Evolutionary conservation across 352 stramenopile species (phyloP), one percentile per base, ranked within the genome.

Genomic region (Phytophthora sp.): DNA sequence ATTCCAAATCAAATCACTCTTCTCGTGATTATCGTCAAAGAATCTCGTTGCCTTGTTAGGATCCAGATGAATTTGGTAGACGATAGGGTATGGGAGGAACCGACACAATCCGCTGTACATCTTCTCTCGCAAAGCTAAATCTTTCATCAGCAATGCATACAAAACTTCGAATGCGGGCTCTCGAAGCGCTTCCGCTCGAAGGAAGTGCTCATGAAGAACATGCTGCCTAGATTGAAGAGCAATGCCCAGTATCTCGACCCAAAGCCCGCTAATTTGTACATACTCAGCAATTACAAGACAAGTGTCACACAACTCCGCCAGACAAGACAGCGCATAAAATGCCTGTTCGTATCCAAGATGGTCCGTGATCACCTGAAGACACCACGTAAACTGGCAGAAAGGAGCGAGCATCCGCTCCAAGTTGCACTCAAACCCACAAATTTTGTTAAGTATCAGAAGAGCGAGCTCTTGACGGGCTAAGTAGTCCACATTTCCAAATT

Each of bases 1-100:
- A 58, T 94, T 91, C 85, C 85, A 94, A 35, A 94, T 88, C 34
- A 94, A 70, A 21, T 94, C 85, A 20, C 81, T 91, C 50, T 92
- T 94, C 8, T 92, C 82, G 49, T 92, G 83, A 50, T 91, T 89
- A 62, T 92, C 85, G 26, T 94, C 85, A 28, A 94, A 94, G 52
- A 92, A 92, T 39, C 87, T 72, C 6, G 72, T 66, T 11, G 85
- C 79, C 30, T 87, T 84, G 56, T 67, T 89, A 7, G 84, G 84
- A 54, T 94, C 83, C 37, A 92, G 49, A 42, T 94, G 83, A 49
- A 94, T 87, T 70, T 92, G 83, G 48, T 92, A 94, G 21, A 94
- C 83, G 41, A 94, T 75, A 4, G 85, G 83, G 34, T 94, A 92
- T 18, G 85, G 85, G 41, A 94, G 63, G 54, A 94, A 94, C 1